Percentiles rank a stretch among this genome's conserved stretches.
phyloP scores from a whole-genome alignment of 169 alveolate species.

The Plasmodium billcollinsi region DNA sequence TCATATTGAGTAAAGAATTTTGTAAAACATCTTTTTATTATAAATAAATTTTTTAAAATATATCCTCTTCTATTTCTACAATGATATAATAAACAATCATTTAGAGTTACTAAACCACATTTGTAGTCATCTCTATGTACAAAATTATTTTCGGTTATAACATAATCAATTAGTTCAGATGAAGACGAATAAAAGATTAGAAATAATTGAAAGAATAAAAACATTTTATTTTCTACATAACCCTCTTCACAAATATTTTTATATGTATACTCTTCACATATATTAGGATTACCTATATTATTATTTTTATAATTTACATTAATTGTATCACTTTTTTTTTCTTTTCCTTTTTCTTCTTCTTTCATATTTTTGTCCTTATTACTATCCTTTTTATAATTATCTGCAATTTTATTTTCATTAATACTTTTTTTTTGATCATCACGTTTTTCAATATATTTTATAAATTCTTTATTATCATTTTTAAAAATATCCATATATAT shows the following conservation, averaged over 20 bases:
- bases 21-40: slow-evolving; percentile 45
- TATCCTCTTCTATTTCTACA: slow-evolving; percentile 41
- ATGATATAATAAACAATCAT: slow-evolving; percentile 22
- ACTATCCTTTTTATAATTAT: not conserved
- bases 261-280: not conserved
- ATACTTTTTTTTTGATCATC: not conserved
- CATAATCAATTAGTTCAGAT: slow-evolving; percentile 49
- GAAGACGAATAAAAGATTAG: slow-evolving; percentile 47
- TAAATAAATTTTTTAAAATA: slow-evolving; percentile 40
- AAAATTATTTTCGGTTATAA: slow-evolving; percentile 17
- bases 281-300: not conserved
- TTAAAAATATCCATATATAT: slow-evolving; percentile 36
- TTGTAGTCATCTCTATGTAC: slow-evolving; percentile 76
- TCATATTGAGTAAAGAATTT: slow-evolving; percentile 23
- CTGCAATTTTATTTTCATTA: not conserved
- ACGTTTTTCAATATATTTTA: slow-evolving; percentile 9
- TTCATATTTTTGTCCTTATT: not conserved
- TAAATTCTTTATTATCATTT: slow-evolving; percentile 49
- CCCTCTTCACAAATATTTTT: slow-evolving; percentile 14
- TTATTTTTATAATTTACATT: not conserved
- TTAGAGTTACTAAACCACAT: slow-evolving; percentile 19
- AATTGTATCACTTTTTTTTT: too few relatives aligned
- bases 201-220: slow-evolving; percentile 50
- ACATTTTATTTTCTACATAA: slow-evolving; percentile 16
- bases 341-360: not conserved